Evolutionary conservation across 2,329 filamentous ascomycete species (phyloP).

Genomic region (Seiridium cupressi): DNA sequence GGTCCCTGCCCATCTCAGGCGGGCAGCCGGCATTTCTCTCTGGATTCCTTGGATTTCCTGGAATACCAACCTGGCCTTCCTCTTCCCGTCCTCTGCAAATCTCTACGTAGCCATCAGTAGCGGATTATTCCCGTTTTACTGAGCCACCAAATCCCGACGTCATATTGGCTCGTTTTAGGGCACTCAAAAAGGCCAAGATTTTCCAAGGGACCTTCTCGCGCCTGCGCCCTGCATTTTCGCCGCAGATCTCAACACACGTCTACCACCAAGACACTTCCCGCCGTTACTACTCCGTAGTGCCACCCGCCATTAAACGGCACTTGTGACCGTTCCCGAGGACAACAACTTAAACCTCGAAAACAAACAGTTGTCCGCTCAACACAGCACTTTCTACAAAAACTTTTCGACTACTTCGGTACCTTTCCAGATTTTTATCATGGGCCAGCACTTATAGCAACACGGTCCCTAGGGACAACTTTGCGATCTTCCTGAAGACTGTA

Average conservation of each 20-base stretch:
- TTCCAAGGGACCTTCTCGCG: slow-evolving; percentile 5
- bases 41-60: background rate
- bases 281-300: background rate
- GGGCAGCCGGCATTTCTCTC: background rate
- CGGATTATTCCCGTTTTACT: slow-evolving; percentile 6
- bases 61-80: background rate
- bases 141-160: slow-evolving; percentile 3
- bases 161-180: background rate
- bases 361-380: background rate
- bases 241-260: slow-evolving; percentile 3
- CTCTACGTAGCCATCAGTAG: background rate
- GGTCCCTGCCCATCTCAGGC: background rate
- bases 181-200: slow-evolving; percentile 5
- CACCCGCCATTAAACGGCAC: background rate
- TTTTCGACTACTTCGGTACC: slow-evolving; percentile 4
- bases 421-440: slow-evolving; percentile 17
- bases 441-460: slow-evolving; percentile 35
- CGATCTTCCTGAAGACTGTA: slow-evolving; percentile 22
- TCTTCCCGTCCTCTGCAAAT: background rate
- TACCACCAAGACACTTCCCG: background rate
- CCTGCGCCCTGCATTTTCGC: slow-evolving; percentile 1
- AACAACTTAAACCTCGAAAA: slow-evolving; percentile 1
- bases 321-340: background rate
- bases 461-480: slow-evolving; percentile 38
- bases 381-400: too few species aligned